Base-by-base conservation (phyloP, 805 yeast genomes). In the Ogataea corticis region DNA sequence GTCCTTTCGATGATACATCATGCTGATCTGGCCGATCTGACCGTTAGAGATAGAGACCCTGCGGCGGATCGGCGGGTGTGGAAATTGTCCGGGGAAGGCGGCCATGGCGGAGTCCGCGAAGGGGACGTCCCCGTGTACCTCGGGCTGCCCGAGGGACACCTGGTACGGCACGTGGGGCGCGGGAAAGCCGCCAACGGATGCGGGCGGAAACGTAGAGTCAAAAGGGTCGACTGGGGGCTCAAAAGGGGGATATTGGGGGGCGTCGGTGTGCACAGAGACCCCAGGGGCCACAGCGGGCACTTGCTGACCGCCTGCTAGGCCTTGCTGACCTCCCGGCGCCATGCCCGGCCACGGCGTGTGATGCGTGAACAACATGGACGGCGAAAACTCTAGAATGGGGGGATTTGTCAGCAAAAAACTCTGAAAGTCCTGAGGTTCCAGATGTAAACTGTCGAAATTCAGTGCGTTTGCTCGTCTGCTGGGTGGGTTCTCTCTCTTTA, bases 41-140 rank as follows among this genome's bases (percentile, higher is more conserved):
- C 95, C 95, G 65, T 86, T 86, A 10, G 92, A 84, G 42, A 86
- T 86, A 35, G 94, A 85, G 2, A 86, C 82, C 59, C 95, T 75
- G 61, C 94, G 71, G 59, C 84, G 70, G 29, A 63, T 52, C 12
- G 62, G 56, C 3, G 57, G 55, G 25, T 38, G 40, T 16, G 31
- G 39, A 10, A 25, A 38, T 14, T 21, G 25, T 21, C 25, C 25
- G 25, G 25, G 25, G 9, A 21, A 21, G 5, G 9, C 25, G 7
- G 19, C 19, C 6, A 18, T 30, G 2, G n/a, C 30, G 23, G 7
- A 35, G 13, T 35, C 38, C 6, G 18, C 4, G 29, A 23, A 35
- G 11, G 10, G 38, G 3, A 23, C 14, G 3, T 35, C 38, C 5
- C 30, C 7, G 6, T 5, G 25, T 9, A 21, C 9, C 7, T 21